A percentile compares a stretch with the other conserved stretches of the same genome.
Conservation (phyloP, 179 eudicot genomes). For the Beta macrorhiza region DNA sequence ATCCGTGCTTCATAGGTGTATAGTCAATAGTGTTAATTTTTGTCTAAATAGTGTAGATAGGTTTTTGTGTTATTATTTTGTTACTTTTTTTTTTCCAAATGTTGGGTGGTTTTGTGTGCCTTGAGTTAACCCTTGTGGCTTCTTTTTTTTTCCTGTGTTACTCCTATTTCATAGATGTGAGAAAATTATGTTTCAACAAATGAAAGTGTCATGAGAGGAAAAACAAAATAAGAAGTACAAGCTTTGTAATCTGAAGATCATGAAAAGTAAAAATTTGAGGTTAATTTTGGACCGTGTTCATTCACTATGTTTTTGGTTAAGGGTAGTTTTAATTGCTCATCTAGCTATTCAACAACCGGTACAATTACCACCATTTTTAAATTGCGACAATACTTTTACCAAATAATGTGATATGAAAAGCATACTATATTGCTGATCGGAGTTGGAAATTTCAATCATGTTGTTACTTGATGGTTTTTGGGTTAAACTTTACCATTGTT, state of each 20-base stretch:
- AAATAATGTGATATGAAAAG: not conserved
- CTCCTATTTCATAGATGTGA: not conserved
- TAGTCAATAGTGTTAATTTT: slow-evolving; percentile 19
- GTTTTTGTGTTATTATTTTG: not conserved
- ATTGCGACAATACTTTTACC: not conserved
- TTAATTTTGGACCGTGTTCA: not conserved
- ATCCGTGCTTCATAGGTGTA: not conserved
- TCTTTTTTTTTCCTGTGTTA: not conserved
- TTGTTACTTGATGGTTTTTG: slow-evolving; percentile 17
- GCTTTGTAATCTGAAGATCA: not conserved
- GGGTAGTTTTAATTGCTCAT: not conserved
- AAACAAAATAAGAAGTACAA: not conserved
- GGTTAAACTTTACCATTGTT: not conserved
- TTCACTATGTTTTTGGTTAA: not conserved
- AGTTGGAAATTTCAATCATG: slow-evolving; percentile 3
- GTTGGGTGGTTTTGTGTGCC: not conserved
- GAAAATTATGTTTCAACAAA: not conserved
- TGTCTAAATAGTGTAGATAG: not conserved
- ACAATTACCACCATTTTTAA: not conserved
- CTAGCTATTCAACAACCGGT: not conserved
- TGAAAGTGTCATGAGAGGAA: not conserved
- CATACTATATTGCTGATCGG: slow-evolving; percentile 15
- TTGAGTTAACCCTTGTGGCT: slow-evolving; percentile 15
- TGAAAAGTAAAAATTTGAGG: too few species aligned
- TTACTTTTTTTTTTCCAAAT: not conserved